These are phyloP conservation scores for Corymbia calophylla DNA, from an alignment of 441 rosid species.

Conservation along the genomic window DNA sequence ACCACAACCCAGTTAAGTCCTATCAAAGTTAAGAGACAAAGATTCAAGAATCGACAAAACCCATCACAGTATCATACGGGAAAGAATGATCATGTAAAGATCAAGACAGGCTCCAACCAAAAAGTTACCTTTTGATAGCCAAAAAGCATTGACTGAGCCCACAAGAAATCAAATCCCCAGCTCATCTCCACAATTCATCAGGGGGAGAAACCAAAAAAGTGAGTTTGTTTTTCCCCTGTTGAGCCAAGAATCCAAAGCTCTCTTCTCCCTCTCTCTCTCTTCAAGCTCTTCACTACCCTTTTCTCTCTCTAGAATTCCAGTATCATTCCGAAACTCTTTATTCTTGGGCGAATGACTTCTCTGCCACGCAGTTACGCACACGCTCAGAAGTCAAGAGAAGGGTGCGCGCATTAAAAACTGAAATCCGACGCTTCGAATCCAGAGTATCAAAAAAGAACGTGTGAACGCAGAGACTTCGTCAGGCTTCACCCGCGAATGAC, in stretches of 20 bases:
- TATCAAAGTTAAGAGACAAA: conserved; percentile 5
- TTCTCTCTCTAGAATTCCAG: not conserved
- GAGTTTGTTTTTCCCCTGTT: conserved; percentile 2
- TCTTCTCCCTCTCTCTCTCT: not conserved
- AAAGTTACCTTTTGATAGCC: conserved; percentile 31
- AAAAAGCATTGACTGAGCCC: conserved; percentile 50
- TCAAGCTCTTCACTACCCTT: not conserved
- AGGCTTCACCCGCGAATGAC: not conserved
- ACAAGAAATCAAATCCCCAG: conserved; percentile 26
- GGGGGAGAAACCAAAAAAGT: not conserved
- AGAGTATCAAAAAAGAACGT: not conserved
- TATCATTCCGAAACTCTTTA: not conserved
- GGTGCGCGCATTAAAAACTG: conserved; percentile 8
- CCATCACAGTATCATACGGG: conserved; percentile 9
- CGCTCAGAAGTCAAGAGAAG: not conserved
- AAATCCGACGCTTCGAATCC: not conserved
- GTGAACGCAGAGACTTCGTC: conserved; percentile 1
- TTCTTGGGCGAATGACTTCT: not conserved
- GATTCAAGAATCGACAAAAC: conserved; percentile 14
- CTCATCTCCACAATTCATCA: conserved; percentile 30
- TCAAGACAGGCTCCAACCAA: conserved; percentile 3
- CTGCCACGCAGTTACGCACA: not conserved
- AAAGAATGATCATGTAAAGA: conserved; percentile 12
- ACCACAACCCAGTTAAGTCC: conserved; percentile 1
- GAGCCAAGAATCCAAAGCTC: conserved; percentile 42